Percentiles rank a stretch among this genome's conserved stretches.
phyloP scores from a whole-genome alignment of 2,329 filamentous ascomycete genomes.

The Aureobasidium mangrovei region DNA sequence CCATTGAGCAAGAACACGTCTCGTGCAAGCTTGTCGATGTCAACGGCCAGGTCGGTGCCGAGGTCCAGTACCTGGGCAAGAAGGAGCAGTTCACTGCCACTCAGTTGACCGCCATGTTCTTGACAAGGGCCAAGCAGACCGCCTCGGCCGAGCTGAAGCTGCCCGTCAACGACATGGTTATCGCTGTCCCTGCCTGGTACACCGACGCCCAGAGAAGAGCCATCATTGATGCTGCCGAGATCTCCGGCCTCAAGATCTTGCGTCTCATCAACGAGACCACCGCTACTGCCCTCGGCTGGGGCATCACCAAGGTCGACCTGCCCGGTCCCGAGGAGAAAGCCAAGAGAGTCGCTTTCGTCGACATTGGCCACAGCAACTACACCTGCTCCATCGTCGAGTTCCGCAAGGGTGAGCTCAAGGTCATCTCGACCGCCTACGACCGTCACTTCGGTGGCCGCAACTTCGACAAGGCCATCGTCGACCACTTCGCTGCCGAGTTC shows the following conservation, averaged over 20 bases:
- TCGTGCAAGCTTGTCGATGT: conserved; percentile 80
- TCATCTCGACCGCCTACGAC: conserved; percentile 88
- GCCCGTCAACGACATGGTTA: conserved; percentile 83
- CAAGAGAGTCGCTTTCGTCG: conserved; percentile 80
- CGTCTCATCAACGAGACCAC: conserved; percentile 97
- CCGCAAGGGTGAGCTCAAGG: conserved; percentile 88
- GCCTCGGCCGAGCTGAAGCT: conserved; percentile 80
- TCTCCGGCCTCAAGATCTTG: conserved; percentile 85
- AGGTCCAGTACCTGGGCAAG: conserved; percentile 87
- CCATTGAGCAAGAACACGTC: conserved; percentile 86
- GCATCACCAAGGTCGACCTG: conserved; percentile 95
- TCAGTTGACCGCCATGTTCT: conserved; percentile 89
- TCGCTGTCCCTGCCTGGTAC: conserved; percentile 95
- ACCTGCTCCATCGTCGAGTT: conserved; percentile 92
- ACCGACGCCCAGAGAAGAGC: conserved; percentile 86
- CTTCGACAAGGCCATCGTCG: conserved; percentile 89
- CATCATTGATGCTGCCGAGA: conserved; percentile 83
- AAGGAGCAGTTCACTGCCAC: conserved; percentile 93
- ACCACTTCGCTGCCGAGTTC: conserved; percentile 94
- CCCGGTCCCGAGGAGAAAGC: conserved; percentile 84
- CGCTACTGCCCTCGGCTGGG: conserved; percentile 88
- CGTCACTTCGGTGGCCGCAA: conserved; percentile 95
- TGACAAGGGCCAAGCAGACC: conserved; percentile 88
- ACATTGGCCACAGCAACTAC: conserved; percentile 95
- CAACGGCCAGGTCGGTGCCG: conserved; percentile 88